Percentiles rank a stretch among this genome's conserved stretches.
These are phyloP conservation scores for Conticribra weissflogii DNA, from an alignment of 108 stramenopile genomes.

Conservation along the genomic window DNA sequence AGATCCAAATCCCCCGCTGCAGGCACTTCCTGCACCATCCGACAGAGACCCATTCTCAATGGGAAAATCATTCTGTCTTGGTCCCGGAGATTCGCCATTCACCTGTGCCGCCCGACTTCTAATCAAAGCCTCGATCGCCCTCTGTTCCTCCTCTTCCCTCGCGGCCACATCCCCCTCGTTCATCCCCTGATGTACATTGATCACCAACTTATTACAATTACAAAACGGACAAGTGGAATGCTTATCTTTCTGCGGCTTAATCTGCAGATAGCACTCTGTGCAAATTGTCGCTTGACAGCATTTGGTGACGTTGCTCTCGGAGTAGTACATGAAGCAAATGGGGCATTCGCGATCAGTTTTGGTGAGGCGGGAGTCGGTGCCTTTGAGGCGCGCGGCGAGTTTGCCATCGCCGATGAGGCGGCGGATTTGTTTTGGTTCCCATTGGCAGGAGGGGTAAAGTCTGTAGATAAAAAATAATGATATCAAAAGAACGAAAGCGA, in stretches of 20 bases:
- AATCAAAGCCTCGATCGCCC: slow-evolving; percentile 56
- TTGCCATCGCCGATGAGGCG: slow-evolving; percentile 72
- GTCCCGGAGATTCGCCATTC: slow-evolving; percentile 20
- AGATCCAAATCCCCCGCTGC: slow-evolving; percentile 57
- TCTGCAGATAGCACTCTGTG: slow-evolving; percentile 89
- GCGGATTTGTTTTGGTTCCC: slow-evolving; percentile 82
- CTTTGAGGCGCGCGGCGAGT: slow-evolving; percentile 69
- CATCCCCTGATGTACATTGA: slow-evolving; percentile 49
- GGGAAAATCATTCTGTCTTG: background rate
- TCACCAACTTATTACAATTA: slow-evolving; percentile 56
- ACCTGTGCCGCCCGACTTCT: slow-evolving; percentile 29
- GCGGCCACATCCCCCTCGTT: slow-evolving; percentile 42
- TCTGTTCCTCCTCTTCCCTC: slow-evolving; percentile 60
- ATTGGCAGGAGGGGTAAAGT: slow-evolving; percentile 65
- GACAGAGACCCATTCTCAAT: background rate
- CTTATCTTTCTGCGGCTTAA: slow-evolving; percentile 70
- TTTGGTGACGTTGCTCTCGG: slow-evolving; percentile 65
- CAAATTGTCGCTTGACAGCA: slow-evolving; percentile 85
- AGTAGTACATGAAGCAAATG: slow-evolving; percentile 87
- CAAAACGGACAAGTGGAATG: slow-evolving; percentile 74
- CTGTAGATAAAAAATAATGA: slow-evolving; percentile 16
- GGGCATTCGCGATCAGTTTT: slow-evolving; percentile 80
- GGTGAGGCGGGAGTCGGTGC: slow-evolving; percentile 51
- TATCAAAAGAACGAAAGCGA: background rate
- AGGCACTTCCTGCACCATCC: slow-evolving; percentile 8